Percentiles rank a stretch among this genome's conserved stretches.
phyloP scores from a whole-genome alignment of 805 yeast genomes.

The Yueomyces sinensis region DNA sequence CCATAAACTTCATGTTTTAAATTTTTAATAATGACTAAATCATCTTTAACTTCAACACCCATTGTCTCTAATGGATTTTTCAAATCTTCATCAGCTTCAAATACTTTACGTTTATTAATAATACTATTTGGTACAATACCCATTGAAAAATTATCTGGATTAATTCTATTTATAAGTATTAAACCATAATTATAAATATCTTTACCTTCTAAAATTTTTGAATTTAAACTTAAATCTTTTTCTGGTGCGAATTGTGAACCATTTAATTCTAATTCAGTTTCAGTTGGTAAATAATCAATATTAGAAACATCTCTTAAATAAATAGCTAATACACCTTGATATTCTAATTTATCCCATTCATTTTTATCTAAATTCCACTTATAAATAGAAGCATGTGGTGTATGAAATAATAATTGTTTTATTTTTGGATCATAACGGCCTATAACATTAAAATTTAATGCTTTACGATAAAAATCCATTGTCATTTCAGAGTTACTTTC shows the following conservation, averaged over 20 bases:
- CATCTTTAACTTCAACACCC: conserved; percentile 57
- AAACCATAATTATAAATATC: conserved; percentile 51
- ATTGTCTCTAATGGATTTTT: conserved; percentile 30
- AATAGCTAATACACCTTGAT: conserved; percentile 55
- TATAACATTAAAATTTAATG: conserved; percentile 63
- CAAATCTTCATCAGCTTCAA: conserved; percentile 16
- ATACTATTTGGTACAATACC: conserved; percentile 50
- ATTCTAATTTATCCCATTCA: conserved; percentile 62
- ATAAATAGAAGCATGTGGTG: conserved; percentile 63
- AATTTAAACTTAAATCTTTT: conserved; percentile 1
- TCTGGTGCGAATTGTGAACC: conserved; percentile 2
- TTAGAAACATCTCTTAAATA: conserved; percentile 38
- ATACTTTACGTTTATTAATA: conserved; percentile 28
- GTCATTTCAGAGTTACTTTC: conserved; percentile 1
- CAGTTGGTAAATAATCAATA: conserved; percentile 9
- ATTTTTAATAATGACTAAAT: conserved; percentile 56
- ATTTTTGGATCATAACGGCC: conserved; percentile 65
- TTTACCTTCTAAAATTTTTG: conserved; percentile 14
- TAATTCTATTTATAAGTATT: conserved; percentile 51
- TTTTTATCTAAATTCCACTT: conserved; percentile 41
- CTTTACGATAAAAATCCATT: conserved; percentile 48
- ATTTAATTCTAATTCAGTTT: conserved; percentile 1
- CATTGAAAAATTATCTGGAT: conserved; percentile 58
- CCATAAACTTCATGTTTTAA: conserved; percentile 62
- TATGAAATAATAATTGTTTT: conserved; percentile 50